phyloP scores from a whole-genome alignment of 2,329 filamentous ascomycete species.

The Huntiella moniliformis region DNA sequence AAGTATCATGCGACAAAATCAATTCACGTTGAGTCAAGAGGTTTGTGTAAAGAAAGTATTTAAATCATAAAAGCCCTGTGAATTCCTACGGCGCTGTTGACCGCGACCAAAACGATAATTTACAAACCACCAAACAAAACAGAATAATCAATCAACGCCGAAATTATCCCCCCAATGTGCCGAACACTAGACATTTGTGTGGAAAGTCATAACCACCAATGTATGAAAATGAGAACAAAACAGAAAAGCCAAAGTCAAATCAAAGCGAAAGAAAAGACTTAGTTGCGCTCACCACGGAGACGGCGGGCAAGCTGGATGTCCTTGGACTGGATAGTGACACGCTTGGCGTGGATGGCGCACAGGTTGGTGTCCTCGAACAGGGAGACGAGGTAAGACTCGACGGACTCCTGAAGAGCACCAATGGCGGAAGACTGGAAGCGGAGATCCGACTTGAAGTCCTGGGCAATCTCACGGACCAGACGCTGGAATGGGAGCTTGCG shows the following conservation, averaged over 20 bases:
- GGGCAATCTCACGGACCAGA: conserved; percentile 88
- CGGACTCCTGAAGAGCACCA: conserved; percentile 91
- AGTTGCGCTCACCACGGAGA: conserved; percentile 85
- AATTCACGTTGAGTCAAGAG: not conserved
- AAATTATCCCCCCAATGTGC: conserved; percentile 10
- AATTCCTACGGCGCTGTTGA: conserved; percentile 10
- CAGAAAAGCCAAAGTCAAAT: conserved; percentile 1
- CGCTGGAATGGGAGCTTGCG: conserved; percentile 96
- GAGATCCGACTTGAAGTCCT: conserved; percentile 88
- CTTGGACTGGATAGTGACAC: conserved; percentile 94
- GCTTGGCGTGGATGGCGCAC: conserved; percentile 97
- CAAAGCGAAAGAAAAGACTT: conserved; percentile 20
- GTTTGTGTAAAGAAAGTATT: conserved; percentile 4
- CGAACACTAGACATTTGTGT: conserved; percentile 11
- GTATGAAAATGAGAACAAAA: conserved; percentile 4
- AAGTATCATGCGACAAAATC: not conserved
- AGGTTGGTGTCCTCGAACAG: conserved; percentile 98
- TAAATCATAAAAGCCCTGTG: conserved; percentile 10
- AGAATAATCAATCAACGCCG: conserved; percentile 11
- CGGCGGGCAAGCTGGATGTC: conserved; percentile 93
- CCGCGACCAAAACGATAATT: conserved; percentile 12
- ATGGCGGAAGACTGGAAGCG: conserved; percentile 98
- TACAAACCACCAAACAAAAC: conserved; percentile 13
- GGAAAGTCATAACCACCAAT: conserved; percentile 7
- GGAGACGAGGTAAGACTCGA: conserved; percentile 95